Conservation (phyloP, 148 eudicot genomes). For the Polygonum aviculare region DNA sequence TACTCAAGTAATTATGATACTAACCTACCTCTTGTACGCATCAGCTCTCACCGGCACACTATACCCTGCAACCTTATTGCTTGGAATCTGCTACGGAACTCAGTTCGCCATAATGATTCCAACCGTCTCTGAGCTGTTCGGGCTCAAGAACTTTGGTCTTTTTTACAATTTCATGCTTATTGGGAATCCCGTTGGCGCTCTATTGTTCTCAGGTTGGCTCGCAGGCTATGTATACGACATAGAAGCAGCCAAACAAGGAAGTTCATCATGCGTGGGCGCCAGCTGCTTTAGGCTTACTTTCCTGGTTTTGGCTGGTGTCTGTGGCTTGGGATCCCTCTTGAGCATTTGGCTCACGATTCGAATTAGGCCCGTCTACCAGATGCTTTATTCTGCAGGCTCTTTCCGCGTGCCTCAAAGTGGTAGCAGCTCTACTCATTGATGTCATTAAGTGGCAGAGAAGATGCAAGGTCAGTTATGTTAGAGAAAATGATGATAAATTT, state of each 20-base stretch:
- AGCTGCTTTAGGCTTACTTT: conserved; percentile 80
- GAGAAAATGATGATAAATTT: no score
- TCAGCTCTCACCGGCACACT: conserved; percentile 66
- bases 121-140: conserved; percentile 29
- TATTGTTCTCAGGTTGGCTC: conserved; percentile 75
- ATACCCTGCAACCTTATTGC: conserved; percentile 61
- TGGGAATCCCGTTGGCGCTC: conserved; percentile 83
- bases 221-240: conserved; percentile 78
- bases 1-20: conserved; percentile 65
- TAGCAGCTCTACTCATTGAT: neutral
- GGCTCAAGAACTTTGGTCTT: conserved; percentile 76
- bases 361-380: conserved; percentile 73
- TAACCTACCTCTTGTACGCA: conserved; percentile 64
- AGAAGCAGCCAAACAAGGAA: conserved; percentile 66
- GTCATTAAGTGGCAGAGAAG: neutral
- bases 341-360: conserved; percentile 58
- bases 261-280: conserved; percentile 61
- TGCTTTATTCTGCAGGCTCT: conserved; percentile 86
- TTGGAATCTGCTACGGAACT: conserved; percentile 84
- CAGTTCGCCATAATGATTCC: conserved; percentile 78
- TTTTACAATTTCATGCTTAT: conserved; percentile 80
- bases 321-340: conserved; percentile 62
- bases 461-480: neutral
- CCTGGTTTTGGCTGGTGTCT: conserved; percentile 58
- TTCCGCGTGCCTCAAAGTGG: conserved; percentile 40